A percentile compares a stretch with the other conserved stretches of the same genome.
Conservation (phyloP, 2,329 filamentous ascomycete species). For the Colletotrichum tropicicola region DNA sequence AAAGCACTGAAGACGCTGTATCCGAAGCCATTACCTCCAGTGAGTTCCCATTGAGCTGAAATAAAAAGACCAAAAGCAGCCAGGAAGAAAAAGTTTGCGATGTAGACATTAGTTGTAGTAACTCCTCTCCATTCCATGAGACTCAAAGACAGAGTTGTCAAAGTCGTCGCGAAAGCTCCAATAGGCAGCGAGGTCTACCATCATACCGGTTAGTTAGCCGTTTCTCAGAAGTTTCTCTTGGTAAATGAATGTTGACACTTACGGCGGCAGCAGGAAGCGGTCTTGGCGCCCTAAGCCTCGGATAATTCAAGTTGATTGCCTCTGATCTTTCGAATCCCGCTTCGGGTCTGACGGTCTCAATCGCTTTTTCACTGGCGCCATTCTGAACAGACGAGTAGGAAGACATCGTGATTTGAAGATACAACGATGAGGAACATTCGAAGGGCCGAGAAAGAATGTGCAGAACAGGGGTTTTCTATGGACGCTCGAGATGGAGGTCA, state of each 20-base stretch:
- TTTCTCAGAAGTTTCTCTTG: neutral
- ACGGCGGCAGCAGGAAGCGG: constrained; percentile 22
- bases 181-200: constrained; percentile 59
- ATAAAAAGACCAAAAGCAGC: constrained; percentile 60
- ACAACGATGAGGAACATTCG: neutral
- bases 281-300: neutral
- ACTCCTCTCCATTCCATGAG: constrained; percentile 65
- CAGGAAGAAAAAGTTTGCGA: constrained; percentile 63
- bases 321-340: constrained; percentile 1
- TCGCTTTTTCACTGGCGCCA: neutral
- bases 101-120: constrained; percentile 57
- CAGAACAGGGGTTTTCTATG: no score
- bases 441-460: no score
- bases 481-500: no score
- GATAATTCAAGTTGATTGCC: neutral
- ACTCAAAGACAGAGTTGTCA: constrained; percentile 62
- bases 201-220: neutral
- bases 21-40: constrained; percentile 59
- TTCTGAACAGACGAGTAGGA: neutral
- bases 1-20: constrained; percentile 65
- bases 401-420: neutral
- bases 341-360: neutral
- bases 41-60: constrained; percentile 64
- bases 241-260: neutral
- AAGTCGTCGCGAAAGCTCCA: constrained; percentile 62